Percentiles rank a stretch among this genome's conserved stretches.
Evolutionary conservation across 2,329 filamentous ascomycete species (phyloP).

Genomic region (Huntiella savannae): DNA sequence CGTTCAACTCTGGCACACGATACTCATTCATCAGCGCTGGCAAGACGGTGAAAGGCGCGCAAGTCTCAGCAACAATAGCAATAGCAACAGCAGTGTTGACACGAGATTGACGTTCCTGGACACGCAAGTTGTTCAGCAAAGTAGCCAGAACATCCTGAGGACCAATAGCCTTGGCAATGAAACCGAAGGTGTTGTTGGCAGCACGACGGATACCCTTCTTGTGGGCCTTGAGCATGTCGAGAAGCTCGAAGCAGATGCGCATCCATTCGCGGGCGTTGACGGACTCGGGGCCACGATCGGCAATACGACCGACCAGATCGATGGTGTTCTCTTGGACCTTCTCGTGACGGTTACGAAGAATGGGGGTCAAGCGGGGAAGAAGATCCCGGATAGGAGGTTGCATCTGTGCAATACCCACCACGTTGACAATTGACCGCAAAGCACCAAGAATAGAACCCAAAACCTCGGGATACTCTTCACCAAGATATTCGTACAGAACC

Average conservation of each 20-base stretch:
- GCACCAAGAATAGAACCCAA: constrained; percentile 91
- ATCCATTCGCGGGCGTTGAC: constrained; percentile 98
- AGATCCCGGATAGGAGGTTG: constrained; percentile 94
- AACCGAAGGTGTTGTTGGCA: constrained; percentile 98
- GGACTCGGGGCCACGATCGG: constrained; percentile 86
- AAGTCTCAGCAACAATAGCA: constrained; percentile 95
- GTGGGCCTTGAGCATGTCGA: constrained; percentile 98
- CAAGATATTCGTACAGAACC: constrained; percentile 92
- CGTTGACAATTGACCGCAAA: constrained; percentile 86
- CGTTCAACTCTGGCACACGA: constrained; percentile 91
- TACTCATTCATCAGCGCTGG: constrained; percentile 99
- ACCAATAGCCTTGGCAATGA: constrained; percentile 97
- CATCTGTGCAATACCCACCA: constrained; percentile 96
- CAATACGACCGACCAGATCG: constrained; percentile 91
- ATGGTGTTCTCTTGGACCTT: constrained; percentile 99
- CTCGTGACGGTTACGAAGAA: constrained; percentile 92
- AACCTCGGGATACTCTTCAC: constrained; percentile 96
- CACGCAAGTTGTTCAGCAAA: constrained; percentile 84
- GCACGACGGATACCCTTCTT: constrained; percentile 98
- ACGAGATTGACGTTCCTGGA: constrained; percentile 93
- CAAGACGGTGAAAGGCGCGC: constrained; percentile 94
- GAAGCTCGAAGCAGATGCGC: constrained; percentile 96
- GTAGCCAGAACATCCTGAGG: constrained; percentile 94
- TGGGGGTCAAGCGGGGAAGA: constrained; percentile 87
- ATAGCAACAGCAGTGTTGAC: constrained; percentile 98